These are phyloP conservation scores for Phaeotremella fagi DNA, from an alignment of 768 basidiomycete species.

Conservation along the genomic window DNA sequence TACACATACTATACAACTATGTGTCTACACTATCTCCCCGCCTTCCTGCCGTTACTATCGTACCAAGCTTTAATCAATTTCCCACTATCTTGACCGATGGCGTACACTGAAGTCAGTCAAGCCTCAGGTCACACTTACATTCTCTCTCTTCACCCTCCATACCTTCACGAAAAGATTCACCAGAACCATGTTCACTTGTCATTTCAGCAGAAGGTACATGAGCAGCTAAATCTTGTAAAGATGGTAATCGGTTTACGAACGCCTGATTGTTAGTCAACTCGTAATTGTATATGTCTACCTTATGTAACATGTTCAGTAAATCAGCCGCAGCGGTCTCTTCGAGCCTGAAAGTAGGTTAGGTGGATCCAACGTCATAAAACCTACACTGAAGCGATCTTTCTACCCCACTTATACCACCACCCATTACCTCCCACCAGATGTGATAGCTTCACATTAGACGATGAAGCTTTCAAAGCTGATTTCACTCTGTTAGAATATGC, in stretches of 20 bases:
- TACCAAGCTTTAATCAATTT: constrained; percentile 77
- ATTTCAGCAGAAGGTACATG: constrained; percentile 54
- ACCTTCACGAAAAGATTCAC: constrained; percentile 80
- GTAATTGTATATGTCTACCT: constrained; percentile 50
- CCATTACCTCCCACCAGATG: constrained; percentile 80
- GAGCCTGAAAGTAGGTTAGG: constrained; percentile 53
- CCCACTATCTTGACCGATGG: constrained; percentile 75
- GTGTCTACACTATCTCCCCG: constrained; percentile 1
- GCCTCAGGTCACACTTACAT: constrained; percentile 55
- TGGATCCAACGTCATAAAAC: constrained; percentile 31
- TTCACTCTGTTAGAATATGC: constrained; percentile 71
- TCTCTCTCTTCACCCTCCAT: constrained; percentile 90
- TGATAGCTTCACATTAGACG: constrained; percentile 75
- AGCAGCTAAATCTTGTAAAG: constrained; percentile 43
- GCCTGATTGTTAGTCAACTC: background rate
- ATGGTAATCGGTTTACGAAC: constrained; percentile 40
- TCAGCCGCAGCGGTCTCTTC: constrained; percentile 68
- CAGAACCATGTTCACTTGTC: constrained; percentile 68
- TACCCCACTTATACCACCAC: constrained; percentile 88
- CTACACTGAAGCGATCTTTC: constrained; percentile 76
- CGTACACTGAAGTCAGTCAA: constrained; percentile 60
- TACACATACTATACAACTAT: no score
- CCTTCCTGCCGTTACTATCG: constrained; percentile 50
- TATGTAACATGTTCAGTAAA: constrained; percentile 66
- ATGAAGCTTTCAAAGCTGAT: constrained; percentile 83